Percentiles rank a stretch among this genome's conserved stretches.
These are phyloP conservation scores for Kokia cookei DNA, from an alignment of 441 rosid species.

Conservation along the genomic window DNA sequence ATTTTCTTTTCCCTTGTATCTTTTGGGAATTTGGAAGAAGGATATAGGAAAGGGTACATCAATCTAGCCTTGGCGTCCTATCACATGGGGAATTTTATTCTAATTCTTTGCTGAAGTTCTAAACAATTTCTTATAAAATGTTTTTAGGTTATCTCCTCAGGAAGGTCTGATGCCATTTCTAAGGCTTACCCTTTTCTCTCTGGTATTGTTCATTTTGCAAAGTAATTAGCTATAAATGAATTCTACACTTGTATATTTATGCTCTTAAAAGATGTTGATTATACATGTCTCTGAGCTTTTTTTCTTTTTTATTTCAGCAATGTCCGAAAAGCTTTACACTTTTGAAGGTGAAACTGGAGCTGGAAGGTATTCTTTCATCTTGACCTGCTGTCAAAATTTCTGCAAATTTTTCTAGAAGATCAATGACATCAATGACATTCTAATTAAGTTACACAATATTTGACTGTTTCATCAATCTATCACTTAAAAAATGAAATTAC, in stretches of 20 bases:
- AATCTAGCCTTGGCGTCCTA: not conserved
- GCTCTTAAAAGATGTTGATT: not conserved
- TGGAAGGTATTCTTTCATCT: slow-evolving; percentile 61
- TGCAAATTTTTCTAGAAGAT: not conserved
- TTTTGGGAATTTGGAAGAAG: slow-evolving; percentile 9
- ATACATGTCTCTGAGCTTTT: slow-evolving; percentile 7
- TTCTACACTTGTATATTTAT: slow-evolving; percentile 1
- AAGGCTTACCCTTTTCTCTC: slow-evolving; percentile 78
- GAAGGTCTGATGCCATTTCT: slow-evolving; percentile 65
- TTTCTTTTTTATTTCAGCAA: slow-evolving; percentile 40
- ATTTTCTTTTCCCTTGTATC: slow-evolving; percentile 6
- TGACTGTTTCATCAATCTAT: not conserved
- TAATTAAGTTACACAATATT: not conserved
- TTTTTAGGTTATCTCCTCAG: slow-evolving; percentile 72
- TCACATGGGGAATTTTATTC: not conserved
- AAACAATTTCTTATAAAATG: not conserved
- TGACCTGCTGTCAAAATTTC: not conserved
- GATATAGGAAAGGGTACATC: not conserved
- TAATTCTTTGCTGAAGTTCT: not conserved
- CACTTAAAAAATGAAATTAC: not conserved
- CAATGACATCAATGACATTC: not conserved
- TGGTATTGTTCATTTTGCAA: slow-evolving; percentile 40
- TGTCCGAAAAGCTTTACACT: slow-evolving; percentile 63
- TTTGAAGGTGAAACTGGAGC: slow-evolving; percentile 84
- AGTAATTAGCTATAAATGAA: slow-evolving; percentile 2